Evolutionary conservation across 2,329 filamentous ascomycete species (phyloP).

Genomic region (Didymella arachidicola): DNA sequence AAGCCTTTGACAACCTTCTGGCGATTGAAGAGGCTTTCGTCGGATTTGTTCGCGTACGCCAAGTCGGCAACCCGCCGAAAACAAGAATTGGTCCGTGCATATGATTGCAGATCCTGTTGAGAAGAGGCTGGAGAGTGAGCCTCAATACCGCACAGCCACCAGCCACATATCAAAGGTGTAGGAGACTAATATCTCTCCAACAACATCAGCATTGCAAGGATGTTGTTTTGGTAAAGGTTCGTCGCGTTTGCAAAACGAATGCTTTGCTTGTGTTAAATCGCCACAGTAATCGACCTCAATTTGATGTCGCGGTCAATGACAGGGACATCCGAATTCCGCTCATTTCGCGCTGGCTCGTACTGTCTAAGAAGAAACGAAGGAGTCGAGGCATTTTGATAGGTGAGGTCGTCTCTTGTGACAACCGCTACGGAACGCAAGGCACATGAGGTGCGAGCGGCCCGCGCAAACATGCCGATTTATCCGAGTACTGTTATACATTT

Average conservation of each 20-base stretch:
- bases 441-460: constrained; percentile 6
- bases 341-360: neutral
- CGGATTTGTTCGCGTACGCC: neutral
- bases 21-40: neutral
- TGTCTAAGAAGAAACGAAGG: neutral
- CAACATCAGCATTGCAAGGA: neutral
- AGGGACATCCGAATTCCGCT: neutral
- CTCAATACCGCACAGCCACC: constrained; percentile 16
- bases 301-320: neutral
- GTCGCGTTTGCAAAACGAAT: neutral
- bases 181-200: neutral
- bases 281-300: neutral
- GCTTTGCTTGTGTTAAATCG: neutral
- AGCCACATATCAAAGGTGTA: constrained; percentile 11
- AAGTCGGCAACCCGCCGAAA: constrained; percentile 4
- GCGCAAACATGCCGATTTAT: constrained; percentile 16
- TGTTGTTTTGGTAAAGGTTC: no score
- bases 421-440: constrained; percentile 19
- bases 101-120: constrained; percentile 3
- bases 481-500: constrained; percentile 15
- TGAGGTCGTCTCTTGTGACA: neutral
- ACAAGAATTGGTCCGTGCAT: neutral
- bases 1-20: neutral
- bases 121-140: constrained; percentile 12
- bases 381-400: neutral